Conservation (phyloP, 2,329 filamentous ascomycete species). For the Macrophomina tecta region DNA sequence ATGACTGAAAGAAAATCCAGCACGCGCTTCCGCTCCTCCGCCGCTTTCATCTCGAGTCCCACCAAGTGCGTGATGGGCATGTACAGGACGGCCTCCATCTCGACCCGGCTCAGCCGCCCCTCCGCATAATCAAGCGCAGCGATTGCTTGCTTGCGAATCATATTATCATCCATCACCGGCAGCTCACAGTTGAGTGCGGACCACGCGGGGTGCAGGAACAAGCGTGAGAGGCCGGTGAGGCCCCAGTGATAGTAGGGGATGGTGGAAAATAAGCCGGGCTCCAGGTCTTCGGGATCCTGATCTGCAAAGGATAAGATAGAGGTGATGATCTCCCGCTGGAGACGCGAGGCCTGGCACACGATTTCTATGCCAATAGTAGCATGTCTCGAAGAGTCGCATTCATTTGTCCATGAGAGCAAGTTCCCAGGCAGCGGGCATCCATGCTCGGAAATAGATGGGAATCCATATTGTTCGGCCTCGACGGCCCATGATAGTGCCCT, state of each 20-base stretch:
- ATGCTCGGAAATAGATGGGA: not conserved
- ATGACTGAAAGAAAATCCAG: conserved; percentile 18
- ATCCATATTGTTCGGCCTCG: conserved; percentile 11
- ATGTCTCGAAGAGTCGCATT: conserved; percentile 1
- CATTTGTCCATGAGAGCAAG: not conserved
- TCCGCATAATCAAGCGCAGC: conserved; percentile 23
- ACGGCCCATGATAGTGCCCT: conserved; percentile 17
- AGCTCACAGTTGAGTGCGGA: conserved; percentile 21
- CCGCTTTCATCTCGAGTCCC: conserved; percentile 25
- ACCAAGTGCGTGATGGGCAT: conserved; percentile 23
- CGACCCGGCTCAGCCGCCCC: conserved; percentile 20
- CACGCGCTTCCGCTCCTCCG: conserved; percentile 21
- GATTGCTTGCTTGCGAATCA: conserved; percentile 26
- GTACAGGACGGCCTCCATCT: conserved; percentile 20
- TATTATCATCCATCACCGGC: conserved; percentile 21
- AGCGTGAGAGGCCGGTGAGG: conserved; percentile 18
- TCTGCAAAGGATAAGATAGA: conserved; percentile 16
- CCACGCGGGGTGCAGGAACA: conserved; percentile 26
- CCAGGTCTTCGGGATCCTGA: not conserved
- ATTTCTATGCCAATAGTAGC: conserved; percentile 25
- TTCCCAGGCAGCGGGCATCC: not conserved
- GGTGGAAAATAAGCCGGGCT: conserved; percentile 1
- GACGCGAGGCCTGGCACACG: conserved; percentile 19
- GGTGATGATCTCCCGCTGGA: conserved; percentile 26
- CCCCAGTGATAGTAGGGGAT: conserved; percentile 27